Conservation (phyloP, 163 green algal species). For the Prototheca cutis region DNA sequence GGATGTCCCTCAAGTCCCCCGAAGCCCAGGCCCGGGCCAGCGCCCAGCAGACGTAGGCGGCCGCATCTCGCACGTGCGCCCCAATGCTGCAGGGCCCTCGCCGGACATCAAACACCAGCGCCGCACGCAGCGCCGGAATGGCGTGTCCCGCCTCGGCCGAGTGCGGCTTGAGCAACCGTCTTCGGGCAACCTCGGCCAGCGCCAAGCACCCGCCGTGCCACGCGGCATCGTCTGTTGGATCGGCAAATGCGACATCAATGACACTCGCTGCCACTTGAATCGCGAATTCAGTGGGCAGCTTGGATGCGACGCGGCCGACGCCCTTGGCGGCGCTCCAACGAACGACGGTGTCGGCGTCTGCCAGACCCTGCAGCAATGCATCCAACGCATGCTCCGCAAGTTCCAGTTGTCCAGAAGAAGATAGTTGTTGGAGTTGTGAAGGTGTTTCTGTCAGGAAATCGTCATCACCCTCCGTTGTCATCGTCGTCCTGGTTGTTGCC, state of each 20-base stretch:
- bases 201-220: conserved; percentile 95
- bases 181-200: conserved; percentile 83
- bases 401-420: no score
- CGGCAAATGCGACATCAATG: conserved; percentile 18
- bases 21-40: conserved; percentile 68
- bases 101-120: conserved; percentile 69
- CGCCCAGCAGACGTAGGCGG: conserved; percentile 93
- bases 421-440: no score
- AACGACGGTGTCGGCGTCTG: conserved; percentile 89
- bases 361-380: conserved; percentile 55
- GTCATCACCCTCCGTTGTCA: no score
- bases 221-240: conserved; percentile 46
- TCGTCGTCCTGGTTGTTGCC: not conserved
- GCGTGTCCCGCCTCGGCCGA: conserved; percentile 32
- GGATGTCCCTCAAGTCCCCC: conserved; percentile 9
- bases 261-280: conserved; percentile 50
- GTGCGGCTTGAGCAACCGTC: conserved; percentile 73
- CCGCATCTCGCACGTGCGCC: conserved; percentile 87
- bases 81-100: conserved; percentile 74
- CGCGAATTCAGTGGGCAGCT: conserved; percentile 63
- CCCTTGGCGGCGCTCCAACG: conserved; percentile 90
- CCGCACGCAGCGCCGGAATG: conserved; percentile 39
- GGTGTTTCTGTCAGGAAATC: no score
- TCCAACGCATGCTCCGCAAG: no score
- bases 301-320: conserved; percentile 64